A percentile compares a stretch with the other conserved stretches of the same genome.
These are phyloP conservation scores for Chernovozyma aurita DNA, from an alignment of 1,139 yeast genomes.

Conservation along the genomic window DNA sequence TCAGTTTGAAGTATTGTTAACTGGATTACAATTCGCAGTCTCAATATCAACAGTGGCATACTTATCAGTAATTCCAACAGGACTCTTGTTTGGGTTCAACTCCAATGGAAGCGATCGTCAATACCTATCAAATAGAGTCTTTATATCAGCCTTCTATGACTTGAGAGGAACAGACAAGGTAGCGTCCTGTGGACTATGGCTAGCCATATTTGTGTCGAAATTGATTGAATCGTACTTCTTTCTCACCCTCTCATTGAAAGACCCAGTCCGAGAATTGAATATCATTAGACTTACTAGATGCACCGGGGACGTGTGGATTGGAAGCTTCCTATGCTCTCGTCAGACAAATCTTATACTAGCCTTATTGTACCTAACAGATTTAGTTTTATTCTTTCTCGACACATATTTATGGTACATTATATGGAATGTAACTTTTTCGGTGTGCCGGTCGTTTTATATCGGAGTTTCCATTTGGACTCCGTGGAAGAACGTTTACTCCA, in stretches of 20 bases:
- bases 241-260: slow-evolving; percentile 43
- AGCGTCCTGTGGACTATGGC: slow-evolving; percentile 47
- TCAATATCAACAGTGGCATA: slow-evolving; percentile 41
- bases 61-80: slow-evolving; percentile 44
- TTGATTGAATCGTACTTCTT: slow-evolving; percentile 50
- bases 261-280: slow-evolving; percentile 46
- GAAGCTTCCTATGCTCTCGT: slow-evolving; percentile 31
- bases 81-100: slow-evolving; percentile 33
- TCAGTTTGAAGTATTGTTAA: slow-evolving; percentile 28
- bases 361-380: slow-evolving; percentile 37
- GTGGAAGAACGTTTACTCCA: slow-evolving; percentile 50
- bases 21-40: slow-evolving; percentile 41
- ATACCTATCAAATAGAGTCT: slow-evolving; percentile 29
- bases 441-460: slow-evolving; percentile 42
- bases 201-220: slow-evolving; percentile 41
- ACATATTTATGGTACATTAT: slow-evolving; percentile 55
- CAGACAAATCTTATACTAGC: slow-evolving; percentile 38
- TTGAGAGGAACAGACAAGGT: slow-evolving; percentile 34
- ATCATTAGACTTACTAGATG: slow-evolving; percentile 36
- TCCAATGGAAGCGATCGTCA: slow-evolving; percentile 18
- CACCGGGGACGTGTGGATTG: slow-evolving; percentile 42
- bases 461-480: slow-evolving; percentile 58
- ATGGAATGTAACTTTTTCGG: slow-evolving; percentile 49
- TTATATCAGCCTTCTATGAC: slow-evolving; percentile 32
- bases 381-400: slow-evolving; percentile 47